A percentile compares a stretch with the other conserved stretches of the same genome.
Conservation (phyloP, 2,329 filamentous ascomycete species). For the Talaromyces sp. region DNA sequence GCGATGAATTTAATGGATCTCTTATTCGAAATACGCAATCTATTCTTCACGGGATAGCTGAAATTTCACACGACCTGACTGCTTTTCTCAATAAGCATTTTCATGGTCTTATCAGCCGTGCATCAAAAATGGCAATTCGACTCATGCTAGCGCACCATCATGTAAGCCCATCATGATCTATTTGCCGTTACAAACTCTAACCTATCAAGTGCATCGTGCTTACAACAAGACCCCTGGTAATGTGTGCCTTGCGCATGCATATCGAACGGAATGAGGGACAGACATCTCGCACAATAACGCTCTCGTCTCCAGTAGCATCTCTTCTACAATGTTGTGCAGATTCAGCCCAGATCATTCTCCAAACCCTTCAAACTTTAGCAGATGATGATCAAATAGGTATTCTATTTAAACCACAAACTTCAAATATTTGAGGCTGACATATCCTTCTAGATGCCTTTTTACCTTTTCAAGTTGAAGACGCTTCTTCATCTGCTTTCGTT, state of each 20-base stretch:
- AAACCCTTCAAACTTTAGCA: constrained; percentile 26
- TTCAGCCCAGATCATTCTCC: constrained; percentile 29
- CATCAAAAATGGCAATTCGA: constrained; percentile 30
- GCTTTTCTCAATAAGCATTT: constrained; percentile 27
- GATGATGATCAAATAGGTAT: constrained; percentile 28
- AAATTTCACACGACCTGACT: constrained; percentile 28
- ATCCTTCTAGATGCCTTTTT: constrained; percentile 37
- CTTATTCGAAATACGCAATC: constrained; percentile 30
- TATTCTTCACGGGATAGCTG: constrained; percentile 28
- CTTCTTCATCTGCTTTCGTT: constrained; percentile 47
- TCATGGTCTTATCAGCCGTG: constrained; percentile 26
- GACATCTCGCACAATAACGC: constrained; percentile 18
- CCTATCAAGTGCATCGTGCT: constrained; percentile 27
- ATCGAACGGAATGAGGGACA: constrained; percentile 25
- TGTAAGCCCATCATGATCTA: constrained; percentile 11
- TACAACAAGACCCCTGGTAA: constrained; percentile 29
- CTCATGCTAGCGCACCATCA: constrained; percentile 33
- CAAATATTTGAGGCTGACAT: neutral
- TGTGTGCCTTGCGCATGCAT: constrained; percentile 31
- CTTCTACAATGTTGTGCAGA: constrained; percentile 30
- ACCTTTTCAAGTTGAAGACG: constrained; percentile 47
- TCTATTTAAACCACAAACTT: neutral
- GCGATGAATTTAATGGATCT: constrained; percentile 25
- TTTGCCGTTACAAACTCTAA: neutral
- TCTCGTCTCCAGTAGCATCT: constrained; percentile 22